Conservation (phyloP, 2,329 filamentous ascomycete species). For the Cladosporium halotolerans region DNA sequence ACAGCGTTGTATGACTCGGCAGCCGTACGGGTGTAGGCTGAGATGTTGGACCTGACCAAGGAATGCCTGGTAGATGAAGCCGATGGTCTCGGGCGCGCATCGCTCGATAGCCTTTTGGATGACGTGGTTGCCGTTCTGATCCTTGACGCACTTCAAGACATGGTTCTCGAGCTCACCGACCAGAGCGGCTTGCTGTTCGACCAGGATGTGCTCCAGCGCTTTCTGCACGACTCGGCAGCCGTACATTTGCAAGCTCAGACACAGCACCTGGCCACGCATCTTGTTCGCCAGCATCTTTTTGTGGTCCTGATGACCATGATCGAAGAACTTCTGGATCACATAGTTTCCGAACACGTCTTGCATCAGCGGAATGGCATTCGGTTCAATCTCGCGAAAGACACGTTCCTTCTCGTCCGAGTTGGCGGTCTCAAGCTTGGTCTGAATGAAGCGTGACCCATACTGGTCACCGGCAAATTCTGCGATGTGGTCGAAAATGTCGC, state of each 20-base stretch:
- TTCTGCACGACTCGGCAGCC: slow-evolving; percentile 95
- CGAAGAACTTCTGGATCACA: slow-evolving; percentile 95
- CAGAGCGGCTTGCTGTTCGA: slow-evolving; percentile 82
- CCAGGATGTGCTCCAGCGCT: slow-evolving; percentile 82
- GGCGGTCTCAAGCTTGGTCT: slow-evolving; percentile 82
- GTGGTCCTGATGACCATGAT: slow-evolving; percentile 88
- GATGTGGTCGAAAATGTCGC: slow-evolving; percentile 79
- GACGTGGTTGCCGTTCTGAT: slow-evolving; percentile 93
- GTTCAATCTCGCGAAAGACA: slow-evolving; percentile 79
- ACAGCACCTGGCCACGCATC: slow-evolving; percentile 79
- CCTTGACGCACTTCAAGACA: slow-evolving; percentile 70
- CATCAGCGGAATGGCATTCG: slow-evolving; percentile 83
- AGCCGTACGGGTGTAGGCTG: slow-evolving; percentile 77
- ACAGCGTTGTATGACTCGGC: slow-evolving; percentile 87
- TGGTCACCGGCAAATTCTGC: slow-evolving; percentile 96
- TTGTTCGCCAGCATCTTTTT: slow-evolving; percentile 79
- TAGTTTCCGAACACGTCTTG: slow-evolving; percentile 97
- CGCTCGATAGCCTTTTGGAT: slow-evolving; percentile 88
- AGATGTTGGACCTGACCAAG: slow-evolving; percentile 66
- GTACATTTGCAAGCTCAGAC: slow-evolving; percentile 81
- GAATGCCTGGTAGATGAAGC: slow-evolving; percentile 79
- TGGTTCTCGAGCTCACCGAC: slow-evolving; percentile 75
- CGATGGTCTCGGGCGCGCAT: slow-evolving; percentile 69
- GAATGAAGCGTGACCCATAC: slow-evolving; percentile 91
- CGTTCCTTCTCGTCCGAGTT: slow-evolving; percentile 94